These are phyloP conservation scores for Teratosphaeria gauchensis DNA, from an alignment of 2,329 filamentous ascomycete genomes.

Conservation along the genomic window DNA sequence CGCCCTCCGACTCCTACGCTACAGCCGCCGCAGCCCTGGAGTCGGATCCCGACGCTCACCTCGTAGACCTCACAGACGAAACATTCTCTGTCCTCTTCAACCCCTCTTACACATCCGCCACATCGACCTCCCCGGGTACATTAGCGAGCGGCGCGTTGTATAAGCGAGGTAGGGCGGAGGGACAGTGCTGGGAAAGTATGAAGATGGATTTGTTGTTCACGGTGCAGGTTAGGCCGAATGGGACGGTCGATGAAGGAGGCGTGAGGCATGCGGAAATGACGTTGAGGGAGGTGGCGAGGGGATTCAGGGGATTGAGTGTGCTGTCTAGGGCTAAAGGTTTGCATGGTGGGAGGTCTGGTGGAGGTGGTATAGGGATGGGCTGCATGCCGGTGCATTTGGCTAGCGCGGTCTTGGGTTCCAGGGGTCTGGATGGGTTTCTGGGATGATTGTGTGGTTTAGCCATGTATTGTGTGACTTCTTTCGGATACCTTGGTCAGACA, in stretches of 20 bases:
- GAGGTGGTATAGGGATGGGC: constrained; percentile 25
- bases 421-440: constrained; percentile 40
- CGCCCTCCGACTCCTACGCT: constrained; percentile 37
- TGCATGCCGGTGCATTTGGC: constrained; percentile 71
- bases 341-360: constrained; percentile 44
- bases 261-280: constrained; percentile 46
- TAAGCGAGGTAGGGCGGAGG: constrained; percentile 26
- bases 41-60: constrained; percentile 53
- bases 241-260: constrained; percentile 26
- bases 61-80: constrained; percentile 65
- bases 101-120: constrained; percentile 19
- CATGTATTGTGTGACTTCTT: neutral
- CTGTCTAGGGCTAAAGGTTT: constrained; percentile 57
- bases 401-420: constrained; percentile 58
- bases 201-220: constrained; percentile 39
- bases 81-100: constrained; percentile 62
- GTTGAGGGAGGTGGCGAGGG: constrained; percentile 58
- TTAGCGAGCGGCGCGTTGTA: constrained; percentile 34
- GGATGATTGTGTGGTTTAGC: neutral
- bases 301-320: constrained; percentile 59
- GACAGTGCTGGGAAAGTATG: constrained; percentile 17
- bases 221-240: constrained; percentile 30
- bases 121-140: constrained; percentile 13
- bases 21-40: constrained; percentile 30
- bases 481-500: neutral